Conservation (phyloP, 352 stramenopile species). For the Aphanomyces stellatus region DNA sequence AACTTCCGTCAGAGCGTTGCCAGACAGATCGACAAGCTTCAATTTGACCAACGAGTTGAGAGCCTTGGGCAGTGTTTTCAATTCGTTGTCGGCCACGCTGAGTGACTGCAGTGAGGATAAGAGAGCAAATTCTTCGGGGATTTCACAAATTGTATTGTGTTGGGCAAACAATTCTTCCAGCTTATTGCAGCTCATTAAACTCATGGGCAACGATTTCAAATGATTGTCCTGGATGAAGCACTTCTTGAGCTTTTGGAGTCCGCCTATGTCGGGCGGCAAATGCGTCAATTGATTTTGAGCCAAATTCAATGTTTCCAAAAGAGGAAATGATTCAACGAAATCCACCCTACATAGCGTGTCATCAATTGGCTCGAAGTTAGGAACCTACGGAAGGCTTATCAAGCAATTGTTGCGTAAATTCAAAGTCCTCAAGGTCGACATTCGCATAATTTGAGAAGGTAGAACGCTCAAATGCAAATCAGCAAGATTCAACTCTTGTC, state of each 20-base stretch:
- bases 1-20: slow-evolving; percentile 3
- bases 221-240: slow-evolving; percentile 11
- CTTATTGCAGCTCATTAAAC: slow-evolving; percentile 13
- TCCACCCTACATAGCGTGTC: slow-evolving; percentile 13
- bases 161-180: slow-evolving; percentile 16
- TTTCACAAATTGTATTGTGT: slow-evolving; percentile 7
- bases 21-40: slow-evolving; percentile 15
- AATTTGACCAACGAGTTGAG: slow-evolving; percentile 6
- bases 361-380: not conserved
- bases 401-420: slow-evolving; percentile 16
- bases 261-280: slow-evolving; percentile 9
- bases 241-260: slow-evolving; percentile 5
- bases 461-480: not conserved
- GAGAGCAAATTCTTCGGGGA: slow-evolving; percentile 12
- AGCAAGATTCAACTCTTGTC: slow-evolving; percentile 13
- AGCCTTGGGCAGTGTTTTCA: not conserved
- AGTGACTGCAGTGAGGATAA: slow-evolving; percentile 3
- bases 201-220: slow-evolving; percentile 9
- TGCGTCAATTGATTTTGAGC: slow-evolving; percentile 10
- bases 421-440: slow-evolving; percentile 6
- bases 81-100: slow-evolving; percentile 13
- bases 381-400: slow-evolving; percentile 2
- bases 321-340: slow-evolving; percentile 9
- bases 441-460: not conserved
- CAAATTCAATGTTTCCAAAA: slow-evolving; percentile 11